Base-by-base conservation (phyloP, 371 early-diverging fungal genomes). In the Rhizopus arrhizus region DNA sequence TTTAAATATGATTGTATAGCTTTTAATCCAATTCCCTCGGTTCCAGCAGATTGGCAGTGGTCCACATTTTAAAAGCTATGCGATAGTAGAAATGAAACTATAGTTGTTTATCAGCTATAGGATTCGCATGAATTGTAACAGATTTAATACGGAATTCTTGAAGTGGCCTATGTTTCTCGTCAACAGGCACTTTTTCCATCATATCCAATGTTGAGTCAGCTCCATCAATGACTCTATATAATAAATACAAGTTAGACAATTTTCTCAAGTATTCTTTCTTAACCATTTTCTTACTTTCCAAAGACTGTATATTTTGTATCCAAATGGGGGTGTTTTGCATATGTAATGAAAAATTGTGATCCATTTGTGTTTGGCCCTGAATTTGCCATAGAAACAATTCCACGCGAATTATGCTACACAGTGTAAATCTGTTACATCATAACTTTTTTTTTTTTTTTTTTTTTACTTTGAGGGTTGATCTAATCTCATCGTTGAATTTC, bases 41-140 rank as follows among this genome's bases (percentile, higher is more conserved):
- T 70, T 34, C 70, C 70, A 47, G 67, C 64, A 54, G 67, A 70
- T 51, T 70, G 70, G 70, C 70, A 70, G 48, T 70, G 70, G 70
- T 70, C 70, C 10, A 70, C 70, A 5, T 70, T 70, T 50, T 70
- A 64, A 35, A 28, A 34, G 12, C n/a, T 10, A 36, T 16, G 1
- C 8, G 10, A 47, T 35, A 34, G 7, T 22, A 47, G 29, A 35
- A 32, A 22, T 33, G 6, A 11, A 22, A 59, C 42, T 56, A 56
- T 48, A 40, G 16, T 46, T 56, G 53, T 45, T 79, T 79, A 46
- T 95, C 93, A 4, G 97, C 96, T 36, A 97, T 79, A 8, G 98
- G 98, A 69, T 97, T 97, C n/a, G 98, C 95, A 75, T 96, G 96
- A 38, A 97, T 90, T 0, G 92, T 95, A 11, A 95, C 85, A 3